Evolutionary conservation across 495 filamentous ascomycete genomes (phyloP).

Genomic region (Acidiella bohemica): DNA sequence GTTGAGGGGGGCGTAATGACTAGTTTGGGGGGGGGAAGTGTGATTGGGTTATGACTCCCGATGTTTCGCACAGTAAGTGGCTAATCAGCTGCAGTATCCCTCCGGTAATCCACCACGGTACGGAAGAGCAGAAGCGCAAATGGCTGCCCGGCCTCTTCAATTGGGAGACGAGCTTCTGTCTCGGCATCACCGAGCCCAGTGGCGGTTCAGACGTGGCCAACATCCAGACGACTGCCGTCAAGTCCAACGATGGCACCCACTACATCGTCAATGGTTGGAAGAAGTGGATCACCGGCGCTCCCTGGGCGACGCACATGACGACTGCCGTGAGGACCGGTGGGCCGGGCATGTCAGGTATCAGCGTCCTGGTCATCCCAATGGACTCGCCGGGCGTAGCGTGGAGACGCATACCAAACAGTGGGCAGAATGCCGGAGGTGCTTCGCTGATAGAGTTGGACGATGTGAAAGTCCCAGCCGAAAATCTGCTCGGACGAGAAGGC

Average conservation of each 20-base stretch:
- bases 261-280: constrained; percentile 44
- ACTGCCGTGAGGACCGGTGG: constrained; percentile 43
- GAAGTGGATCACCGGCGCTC: constrained; percentile 46
- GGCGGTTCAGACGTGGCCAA: constrained; percentile 35
- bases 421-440: constrained; percentile 28
- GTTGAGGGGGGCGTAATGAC: constrained; percentile 27
- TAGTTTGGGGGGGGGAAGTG: constrained; percentile 37
- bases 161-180: constrained; percentile 38
- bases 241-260: constrained; percentile 29
- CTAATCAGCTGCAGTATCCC: too few species aligned
- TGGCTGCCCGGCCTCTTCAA: constrained; percentile 39
- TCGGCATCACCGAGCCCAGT: constrained; percentile 43
- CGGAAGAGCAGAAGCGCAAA: constrained; percentile 33
- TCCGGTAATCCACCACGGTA: constrained; percentile 41
- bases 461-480: constrained; percentile 26
- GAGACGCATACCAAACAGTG: constrained; percentile 27
- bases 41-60: too few species aligned
- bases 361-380: constrained; percentile 40
- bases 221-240: constrained; percentile 38
- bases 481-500: constrained; percentile 29
- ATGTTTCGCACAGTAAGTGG: too few species aligned
- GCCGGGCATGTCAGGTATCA: constrained; percentile 35
- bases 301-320: constrained; percentile 42
- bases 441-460: constrained; percentile 28
- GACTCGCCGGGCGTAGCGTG: constrained; percentile 31